Evolutionary conservation across 805 yeast species (phyloP), one percentile per base, ranked within the genome.

Genomic region (Suhomyces sp.): DNA sequence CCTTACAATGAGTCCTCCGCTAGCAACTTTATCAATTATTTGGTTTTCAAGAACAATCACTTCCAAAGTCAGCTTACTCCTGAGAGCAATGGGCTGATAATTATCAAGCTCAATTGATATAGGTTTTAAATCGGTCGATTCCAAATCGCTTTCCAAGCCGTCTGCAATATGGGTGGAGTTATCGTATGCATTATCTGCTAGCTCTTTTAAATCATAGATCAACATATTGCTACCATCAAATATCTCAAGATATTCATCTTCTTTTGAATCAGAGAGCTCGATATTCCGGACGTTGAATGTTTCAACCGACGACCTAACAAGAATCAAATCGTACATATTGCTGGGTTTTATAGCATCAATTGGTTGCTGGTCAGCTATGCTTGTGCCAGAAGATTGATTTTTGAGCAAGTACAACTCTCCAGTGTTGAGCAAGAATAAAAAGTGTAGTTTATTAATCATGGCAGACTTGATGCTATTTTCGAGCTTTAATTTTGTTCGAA

Each of bases 31-130:
- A 48, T 62, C 62, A 2, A 65, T 50, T 0, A 72, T 57, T 8
- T 66, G 61, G 49, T 66, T 72, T 47, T 77, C 81, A 26, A 80
- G 54, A 1, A 82, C 81, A 35, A 72, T 62, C n/a, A 77, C 64
- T 31, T 72, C 74, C 44, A 77, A 62, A 1, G 80, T 72, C 49
- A 33, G 35, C 23, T 53, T 51, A 9, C 23, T 15, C 13, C 59
- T 59, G 17, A 68, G 53, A 12, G 49, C 55, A 29, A 69, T 54
- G 0, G 73, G 73, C 44, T 66, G 69, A 54, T 60, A 62, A 53
- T 63, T 60, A 5, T 60, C 64, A 12, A 65, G 58, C 8, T 64
- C 64, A 6, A 73, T 61, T 1, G 51, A 51, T 6, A 73, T 70
- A 1, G 77, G 76, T 6, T 54, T 53, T 6, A 53, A 48, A 4